phyloP scores from a whole-genome alignment of 108 stramenopile species.

The Conticribra guillardii region DNA sequence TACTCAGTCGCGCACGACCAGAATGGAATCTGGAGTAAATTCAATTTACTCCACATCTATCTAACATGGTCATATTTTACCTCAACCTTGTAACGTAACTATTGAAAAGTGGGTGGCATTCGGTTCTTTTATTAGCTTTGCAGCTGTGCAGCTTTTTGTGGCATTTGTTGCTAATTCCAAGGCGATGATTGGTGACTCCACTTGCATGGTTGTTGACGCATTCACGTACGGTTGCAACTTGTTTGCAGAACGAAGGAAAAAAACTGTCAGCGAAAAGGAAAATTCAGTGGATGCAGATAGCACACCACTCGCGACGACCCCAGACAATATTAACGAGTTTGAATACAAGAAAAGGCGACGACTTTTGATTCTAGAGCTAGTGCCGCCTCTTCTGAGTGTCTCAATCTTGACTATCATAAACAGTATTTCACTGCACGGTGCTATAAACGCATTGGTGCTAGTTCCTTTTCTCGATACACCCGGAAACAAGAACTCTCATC shows the following conservation, averaged over 20 bases:
- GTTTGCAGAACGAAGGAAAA: constrained; percentile 61
- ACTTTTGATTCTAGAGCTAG: constrained; percentile 62
- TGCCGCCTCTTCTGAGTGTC: constrained; percentile 73
- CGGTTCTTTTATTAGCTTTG: constrained; percentile 62
- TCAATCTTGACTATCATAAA: constrained; percentile 56
- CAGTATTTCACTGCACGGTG: constrained; percentile 21
- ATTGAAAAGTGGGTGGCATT: constrained; percentile 59
- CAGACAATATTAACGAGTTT: too few relatives aligned
- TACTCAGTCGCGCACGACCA: too few relatives aligned
- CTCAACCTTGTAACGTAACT: too few relatives aligned
- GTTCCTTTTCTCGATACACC: constrained; percentile 19
- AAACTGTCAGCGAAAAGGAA: too few relatives aligned
- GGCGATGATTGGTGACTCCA: constrained; percentile 65
- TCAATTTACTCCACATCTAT: too few relatives aligned
- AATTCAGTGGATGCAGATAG: too few relatives aligned
- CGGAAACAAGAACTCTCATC: constrained; percentile 33
- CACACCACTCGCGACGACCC: too few relatives aligned
- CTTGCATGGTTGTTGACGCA: constrained; percentile 70
- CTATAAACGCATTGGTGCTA: constrained; percentile 40
- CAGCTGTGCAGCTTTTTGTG: constrained; percentile 50
- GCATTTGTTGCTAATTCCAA: constrained; percentile 62
- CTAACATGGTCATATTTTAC: too few relatives aligned
- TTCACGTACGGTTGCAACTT: constrained; percentile 72
- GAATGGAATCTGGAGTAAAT: too few relatives aligned
- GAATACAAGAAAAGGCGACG: constrained; percentile 45